Evolutionary conservation across 2,329 filamentous ascomycete species (phyloP), one percentile per base, ranked within the genome.

Genomic region (Neonectria hederae): DNA sequence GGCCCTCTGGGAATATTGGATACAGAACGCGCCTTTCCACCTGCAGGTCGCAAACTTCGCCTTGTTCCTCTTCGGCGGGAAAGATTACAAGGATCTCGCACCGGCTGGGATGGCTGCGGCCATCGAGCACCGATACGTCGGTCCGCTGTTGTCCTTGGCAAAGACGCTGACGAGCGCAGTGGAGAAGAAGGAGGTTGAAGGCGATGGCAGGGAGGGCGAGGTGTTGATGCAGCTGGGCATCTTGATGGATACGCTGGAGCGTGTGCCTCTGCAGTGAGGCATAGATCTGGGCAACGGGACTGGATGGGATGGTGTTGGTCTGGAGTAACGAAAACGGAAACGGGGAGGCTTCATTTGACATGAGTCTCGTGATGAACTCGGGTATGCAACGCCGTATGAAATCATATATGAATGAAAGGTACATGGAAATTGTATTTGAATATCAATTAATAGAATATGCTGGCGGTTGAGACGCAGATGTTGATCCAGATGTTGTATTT

Each of bases 41-140:
- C 78, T 89, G 65, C 86, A 89, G 68, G 85, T 85, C 0, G 84
- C 85, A 62, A 90, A 90, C 69, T 89, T 90, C 74, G 83, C 84
- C 8, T 82, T 86, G 56, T 87, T 89, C 68, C 76, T 89, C 21
- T 84, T 86, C 70, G 77, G 78, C 4, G 80, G 82, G 8, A 75
- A 78, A 38, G 77, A 76, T 21, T 84, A 82, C 74, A 78, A 76
- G 59, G 76, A 83, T 48, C 74, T 89, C 6, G 81, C 87, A 10
- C 88, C 88, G 1, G 78, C 77, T 2, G 86, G 85, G 0, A 87
- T 89, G 84, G 82, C 83, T 1, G 81, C 83, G 9, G 84, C 86
- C 1, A 84, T 90, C 22, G 84, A 87, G 73, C 83, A 88, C 70
- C 80, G 88, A 30, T 90, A 88, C 73, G 80, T 86, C 2, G 81